phyloP scores from a whole-genome alignment of 1,139 yeast species.

The Geotrichum carabidarum region DNA sequence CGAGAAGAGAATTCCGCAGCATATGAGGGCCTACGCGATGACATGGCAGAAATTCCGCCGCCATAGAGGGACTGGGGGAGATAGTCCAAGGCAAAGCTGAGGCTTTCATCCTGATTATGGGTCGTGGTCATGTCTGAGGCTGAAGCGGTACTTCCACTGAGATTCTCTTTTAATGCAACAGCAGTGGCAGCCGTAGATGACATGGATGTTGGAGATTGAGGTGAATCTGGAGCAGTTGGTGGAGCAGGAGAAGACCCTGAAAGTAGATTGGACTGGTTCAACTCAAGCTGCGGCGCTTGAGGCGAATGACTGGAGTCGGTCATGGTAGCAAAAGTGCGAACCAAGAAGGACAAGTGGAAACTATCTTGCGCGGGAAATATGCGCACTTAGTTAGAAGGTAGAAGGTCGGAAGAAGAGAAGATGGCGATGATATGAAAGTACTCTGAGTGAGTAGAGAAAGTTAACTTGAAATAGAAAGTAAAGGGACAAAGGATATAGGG shows the following conservation, averaged over 20 bases:
- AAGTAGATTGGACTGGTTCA: neutral
- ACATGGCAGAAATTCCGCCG: constrained; percentile 26
- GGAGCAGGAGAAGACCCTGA: neutral
- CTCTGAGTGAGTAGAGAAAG: too few relatives aligned
- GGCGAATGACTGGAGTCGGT: neutral
- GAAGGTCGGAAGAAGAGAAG: too few relatives aligned
- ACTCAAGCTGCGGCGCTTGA: neutral
- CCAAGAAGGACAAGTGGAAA: neutral
- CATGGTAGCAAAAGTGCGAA: neutral
- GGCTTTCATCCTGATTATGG: constrained; percentile 1
- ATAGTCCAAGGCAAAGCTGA: constrained; percentile 9
- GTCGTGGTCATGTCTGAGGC: constrained; percentile 2
- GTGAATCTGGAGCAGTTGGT: neutral
- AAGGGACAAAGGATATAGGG: too few relatives aligned
- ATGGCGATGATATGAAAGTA: too few relatives aligned
- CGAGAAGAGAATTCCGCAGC: constrained; percentile 36
- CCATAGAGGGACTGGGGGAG: constrained; percentile 23
- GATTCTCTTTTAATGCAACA: too few relatives aligned
- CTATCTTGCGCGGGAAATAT: neutral
- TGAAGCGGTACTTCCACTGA: neutral
- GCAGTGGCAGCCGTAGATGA: too few relatives aligned
- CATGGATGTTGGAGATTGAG: too few relatives aligned
- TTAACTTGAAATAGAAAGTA: too few relatives aligned
- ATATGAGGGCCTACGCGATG: constrained; percentile 35
- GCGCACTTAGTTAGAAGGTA: neutral